These are phyloP conservation scores for Dicorynia guianensis DNA, from an alignment of 306 rosid species.

Conservation along the genomic window DNA sequence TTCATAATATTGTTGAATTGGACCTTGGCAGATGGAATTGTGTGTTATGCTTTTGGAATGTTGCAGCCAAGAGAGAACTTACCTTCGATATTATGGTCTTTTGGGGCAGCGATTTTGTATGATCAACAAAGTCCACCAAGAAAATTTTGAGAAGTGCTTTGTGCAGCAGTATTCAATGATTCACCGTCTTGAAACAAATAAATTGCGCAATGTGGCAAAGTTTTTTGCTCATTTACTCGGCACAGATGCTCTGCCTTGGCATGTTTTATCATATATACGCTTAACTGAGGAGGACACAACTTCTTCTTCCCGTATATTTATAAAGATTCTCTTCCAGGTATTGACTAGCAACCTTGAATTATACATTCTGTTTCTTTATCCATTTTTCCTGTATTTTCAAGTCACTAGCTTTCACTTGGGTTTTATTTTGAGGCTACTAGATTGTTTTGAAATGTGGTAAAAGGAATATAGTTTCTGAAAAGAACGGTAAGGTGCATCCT, in stretches of 20 bases:
- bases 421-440: neutral
- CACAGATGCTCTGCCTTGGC: constrained; percentile 93
- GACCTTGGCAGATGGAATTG: constrained; percentile 70
- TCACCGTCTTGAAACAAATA: constrained; percentile 85
- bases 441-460: constrained; percentile 18
- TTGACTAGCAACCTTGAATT: constrained; percentile 14
- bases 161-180: constrained; percentile 94
- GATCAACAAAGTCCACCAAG: constrained; percentile 89
- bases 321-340: constrained; percentile 95
- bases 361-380: neutral
- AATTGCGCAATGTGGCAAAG: constrained; percentile 81
- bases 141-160: constrained; percentile 90
- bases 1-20: constrained; percentile 18
- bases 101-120: constrained; percentile 88
- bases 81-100: constrained; percentile 88
- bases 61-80: constrained; percentile 93
- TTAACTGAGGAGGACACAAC: constrained; percentile 92
- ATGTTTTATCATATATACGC: constrained; percentile 77
- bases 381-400: constrained; percentile 7
- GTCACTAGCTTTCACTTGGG: constrained; percentile 1
- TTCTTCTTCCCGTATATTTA: constrained; percentile 85
- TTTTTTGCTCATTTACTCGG: constrained; percentile 94
- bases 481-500: neutral
- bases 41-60: constrained; percentile 88
- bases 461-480: constrained; percentile 18